phyloP scores from a whole-genome alignment of 2,329 filamentous ascomycete species.

The Claviceps sorghi region DNA sequence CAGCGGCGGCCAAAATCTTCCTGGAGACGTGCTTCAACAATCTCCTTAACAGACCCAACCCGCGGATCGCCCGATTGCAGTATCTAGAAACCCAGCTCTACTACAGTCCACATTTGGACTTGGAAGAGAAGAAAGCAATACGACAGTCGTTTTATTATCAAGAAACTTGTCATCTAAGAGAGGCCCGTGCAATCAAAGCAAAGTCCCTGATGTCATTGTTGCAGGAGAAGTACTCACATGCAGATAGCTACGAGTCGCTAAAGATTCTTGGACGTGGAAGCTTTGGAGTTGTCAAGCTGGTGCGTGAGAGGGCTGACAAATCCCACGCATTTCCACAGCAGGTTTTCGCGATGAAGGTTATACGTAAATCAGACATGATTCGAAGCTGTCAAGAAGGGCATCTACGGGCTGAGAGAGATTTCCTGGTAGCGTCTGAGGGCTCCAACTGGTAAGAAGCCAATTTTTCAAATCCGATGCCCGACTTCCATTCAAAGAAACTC shows the following conservation, averaged over 20 bases:
- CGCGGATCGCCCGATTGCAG: constrained; percentile 17
- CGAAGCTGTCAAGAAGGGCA: constrained; percentile 85
- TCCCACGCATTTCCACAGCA: constrained; percentile 24
- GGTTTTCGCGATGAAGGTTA: constrained; percentile 94
- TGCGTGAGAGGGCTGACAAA: constrained; percentile 46
- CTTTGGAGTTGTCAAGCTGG: constrained; percentile 81
- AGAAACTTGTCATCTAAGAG: constrained; percentile 63
- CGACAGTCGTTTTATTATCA: constrained; percentile 46
- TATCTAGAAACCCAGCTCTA: constrained; percentile 38
- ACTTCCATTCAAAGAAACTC: too few species aligned
- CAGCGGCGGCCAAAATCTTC: constrained; percentile 69
- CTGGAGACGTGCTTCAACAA: constrained; percentile 74
- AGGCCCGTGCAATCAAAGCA: constrained; percentile 48
- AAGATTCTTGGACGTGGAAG: constrained; percentile 83
- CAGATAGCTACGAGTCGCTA: constrained; percentile 53
- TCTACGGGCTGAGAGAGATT: constrained; percentile 78
- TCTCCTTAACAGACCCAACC: constrained; percentile 36
- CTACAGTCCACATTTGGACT: constrained; percentile 33
- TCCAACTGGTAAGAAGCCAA: constrained; percentile 50
- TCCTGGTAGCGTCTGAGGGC: constrained; percentile 76
- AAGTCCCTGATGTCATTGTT: constrained; percentile 9
- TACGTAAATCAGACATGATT: constrained; percentile 86
- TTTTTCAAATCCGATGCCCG: neutral
- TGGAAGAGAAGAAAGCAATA: constrained; percentile 37
- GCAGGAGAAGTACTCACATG: constrained; percentile 7